A percentile compares a stretch with the other conserved stretches of the same genome.
Evolutionary conservation across 176 grass and related monocot genomes (phyloP).

Genomic region (Alopecurus myosuroides): DNA sequence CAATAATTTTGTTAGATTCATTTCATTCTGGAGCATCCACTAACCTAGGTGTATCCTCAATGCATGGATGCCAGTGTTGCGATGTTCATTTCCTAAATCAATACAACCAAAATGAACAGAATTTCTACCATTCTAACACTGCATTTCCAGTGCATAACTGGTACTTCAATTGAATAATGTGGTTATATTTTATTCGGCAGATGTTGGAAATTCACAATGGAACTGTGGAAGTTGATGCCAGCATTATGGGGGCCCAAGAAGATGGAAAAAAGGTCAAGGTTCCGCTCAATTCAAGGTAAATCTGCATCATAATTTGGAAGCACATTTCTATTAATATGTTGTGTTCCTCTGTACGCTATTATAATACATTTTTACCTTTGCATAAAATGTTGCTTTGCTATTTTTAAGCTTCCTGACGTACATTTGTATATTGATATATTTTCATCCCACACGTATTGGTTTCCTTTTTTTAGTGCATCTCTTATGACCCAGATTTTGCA

Average conservation of each 20-base stretch:
- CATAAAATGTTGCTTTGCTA: neutral
- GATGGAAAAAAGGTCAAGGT: constrained; percentile 83
- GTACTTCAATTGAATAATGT: too few species aligned
- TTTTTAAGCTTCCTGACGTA: neutral
- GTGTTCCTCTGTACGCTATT: neutral
- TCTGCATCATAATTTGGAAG: neutral
- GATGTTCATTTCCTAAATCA: neutral
- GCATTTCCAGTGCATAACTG: too few species aligned
- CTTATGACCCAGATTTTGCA: neutral
- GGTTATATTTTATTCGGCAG: too few species aligned
- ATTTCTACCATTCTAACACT: neutral
- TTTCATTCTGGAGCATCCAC: neutral
- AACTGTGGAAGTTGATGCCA: constrained; percentile 73
- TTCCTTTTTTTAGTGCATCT: neutral
- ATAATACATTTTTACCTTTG: neutral
- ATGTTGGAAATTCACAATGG: constrained; percentile 81
- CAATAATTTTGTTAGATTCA: neutral
- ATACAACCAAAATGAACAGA: neutral
- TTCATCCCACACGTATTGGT: neutral
- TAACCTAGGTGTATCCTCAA: neutral
- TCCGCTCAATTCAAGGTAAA: constrained; percentile 86
- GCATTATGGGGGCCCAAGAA: constrained; percentile 71
- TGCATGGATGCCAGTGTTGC: neutral
- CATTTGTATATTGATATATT: neutral
- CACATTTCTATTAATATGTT: neutral